A percentile compares a stretch with the other conserved stretches of the same genome.
These are phyloP conservation scores for Ophiocordyceps australis DNA, from an alignment of 2,329 filamentous ascomycete species.

Conservation along the genomic window DNA sequence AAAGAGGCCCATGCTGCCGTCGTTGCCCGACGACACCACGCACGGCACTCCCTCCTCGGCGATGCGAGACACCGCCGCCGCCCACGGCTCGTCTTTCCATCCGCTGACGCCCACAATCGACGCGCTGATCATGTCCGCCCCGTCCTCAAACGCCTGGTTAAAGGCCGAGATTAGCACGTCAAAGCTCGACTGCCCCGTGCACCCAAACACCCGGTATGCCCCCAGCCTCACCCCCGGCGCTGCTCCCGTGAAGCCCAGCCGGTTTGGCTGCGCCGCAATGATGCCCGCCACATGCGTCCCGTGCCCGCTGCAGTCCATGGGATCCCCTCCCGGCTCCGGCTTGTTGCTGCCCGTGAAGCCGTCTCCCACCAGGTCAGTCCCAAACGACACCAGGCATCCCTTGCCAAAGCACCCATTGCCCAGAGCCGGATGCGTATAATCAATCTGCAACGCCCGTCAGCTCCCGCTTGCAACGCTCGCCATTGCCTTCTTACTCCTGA, in stretches of 20 bases:
- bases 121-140: background rate
- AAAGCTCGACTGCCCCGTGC: conserved; percentile 2
- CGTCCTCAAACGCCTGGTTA: background rate
- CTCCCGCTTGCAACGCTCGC: background rate
- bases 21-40: conserved; percentile 31
- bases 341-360: conserved; percentile 8
- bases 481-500: conserved; percentile 13
- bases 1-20: conserved; percentile 25
- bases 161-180: background rate
- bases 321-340: conserved; percentile 17
- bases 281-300: conserved; percentile 26
- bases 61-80: background rate
- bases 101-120: background rate
- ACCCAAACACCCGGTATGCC: conserved; percentile 18
- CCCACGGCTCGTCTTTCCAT: background rate
- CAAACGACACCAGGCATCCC: conserved; percentile 20
- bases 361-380: conserved; percentile 24
- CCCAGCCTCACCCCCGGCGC: conserved; percentile 19
- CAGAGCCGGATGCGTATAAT: conserved; percentile 39
- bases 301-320: conserved; percentile 20
- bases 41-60: conserved; percentile 26
- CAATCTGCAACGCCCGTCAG: conserved; percentile 15
- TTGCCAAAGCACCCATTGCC: conserved; percentile 18
- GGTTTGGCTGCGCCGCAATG: conserved; percentile 19
- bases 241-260: conserved; percentile 17